Percentiles rank a stretch among this genome's conserved stretches.
Conservation (phyloP, 1,139 yeast species). For the Debaryomyces nepalensis region DNA sequence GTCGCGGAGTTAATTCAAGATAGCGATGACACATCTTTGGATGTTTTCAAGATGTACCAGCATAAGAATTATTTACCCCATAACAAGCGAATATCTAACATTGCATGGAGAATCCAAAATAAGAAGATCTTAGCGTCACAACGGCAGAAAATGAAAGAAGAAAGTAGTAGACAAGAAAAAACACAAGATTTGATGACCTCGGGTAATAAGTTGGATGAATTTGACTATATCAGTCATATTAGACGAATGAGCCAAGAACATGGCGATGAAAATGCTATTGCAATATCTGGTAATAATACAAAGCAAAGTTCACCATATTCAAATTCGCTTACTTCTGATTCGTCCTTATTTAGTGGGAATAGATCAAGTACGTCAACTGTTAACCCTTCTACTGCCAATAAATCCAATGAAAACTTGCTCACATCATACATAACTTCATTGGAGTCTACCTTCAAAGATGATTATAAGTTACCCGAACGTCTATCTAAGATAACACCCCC, state of each 20-base stretch:
- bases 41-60: conserved; percentile 48
- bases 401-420: conserved; percentile 32
- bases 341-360: conserved; percentile 18
- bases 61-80: conserved; percentile 49
- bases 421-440: conserved; percentile 47
- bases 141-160: conserved; percentile 12
- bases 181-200: conserved; percentile 12
- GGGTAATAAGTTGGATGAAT: conserved; percentile 44
- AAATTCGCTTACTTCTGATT: conserved; percentile 19
- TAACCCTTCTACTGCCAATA: conserved; percentile 4
- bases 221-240: conserved; percentile 54
- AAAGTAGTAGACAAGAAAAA: not conserved
- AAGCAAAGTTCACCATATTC: conserved; percentile 7
- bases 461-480: conserved; percentile 21
- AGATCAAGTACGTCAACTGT: conserved; percentile 2
- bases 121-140: conserved; percentile 28
- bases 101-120: conserved; percentile 54
- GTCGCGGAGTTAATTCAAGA: conserved; percentile 27
- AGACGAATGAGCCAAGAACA: conserved; percentile 45
- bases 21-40: conserved; percentile 38
- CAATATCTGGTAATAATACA: conserved; percentile 11
- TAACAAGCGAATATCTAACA: conserved; percentile 47
- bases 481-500: conserved; percentile 7
- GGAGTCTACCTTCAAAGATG: conserved; percentile 41
- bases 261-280: conserved; percentile 29